phyloP scores from a whole-genome alignment of 1,284 basidiomycete species.

The Trichosporon inkin region DNA sequence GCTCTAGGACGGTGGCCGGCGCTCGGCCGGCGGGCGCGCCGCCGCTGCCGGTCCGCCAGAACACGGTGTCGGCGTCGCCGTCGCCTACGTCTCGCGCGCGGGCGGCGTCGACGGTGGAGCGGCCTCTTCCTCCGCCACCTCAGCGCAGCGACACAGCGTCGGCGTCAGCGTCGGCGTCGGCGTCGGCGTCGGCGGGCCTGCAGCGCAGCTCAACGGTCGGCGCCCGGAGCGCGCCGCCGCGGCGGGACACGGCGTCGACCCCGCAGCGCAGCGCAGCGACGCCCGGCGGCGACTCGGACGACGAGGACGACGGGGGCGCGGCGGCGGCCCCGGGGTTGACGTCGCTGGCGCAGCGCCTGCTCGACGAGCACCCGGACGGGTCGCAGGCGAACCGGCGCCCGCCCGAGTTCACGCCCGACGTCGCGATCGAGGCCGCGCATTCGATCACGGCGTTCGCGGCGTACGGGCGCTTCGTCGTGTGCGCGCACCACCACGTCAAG shows the following conservation, averaged over 20 bases:
- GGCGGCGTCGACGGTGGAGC: conserved; percentile 3
- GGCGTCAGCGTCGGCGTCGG: conserved; percentile 8
- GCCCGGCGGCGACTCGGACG: conserved; percentile 35
- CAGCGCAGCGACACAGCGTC: conserved; percentile 19
- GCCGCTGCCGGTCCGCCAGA: conserved; percentile 15
- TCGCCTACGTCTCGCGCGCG: background rate
- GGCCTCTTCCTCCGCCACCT: conserved; percentile 21
- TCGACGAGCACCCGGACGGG: conserved; percentile 72
- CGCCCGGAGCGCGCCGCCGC: conserved; percentile 9
- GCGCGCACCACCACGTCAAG: conserved; percentile 62
- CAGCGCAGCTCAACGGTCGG: conserved; percentile 2
- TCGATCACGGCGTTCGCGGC: conserved; percentile 57
- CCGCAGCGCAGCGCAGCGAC: background rate
- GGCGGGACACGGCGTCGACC: conserved; percentile 1
- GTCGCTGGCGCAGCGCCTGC: conserved; percentile 32
- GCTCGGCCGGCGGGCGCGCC: conserved; percentile 17
- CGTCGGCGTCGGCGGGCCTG: conserved; percentile 4
- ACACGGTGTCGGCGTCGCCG: background rate
- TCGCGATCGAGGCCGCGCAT: conserved; percentile 38
- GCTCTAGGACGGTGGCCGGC: conserved; percentile 19
- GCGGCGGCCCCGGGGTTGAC: conserved; percentile 18
- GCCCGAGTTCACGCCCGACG: conserved; percentile 54
- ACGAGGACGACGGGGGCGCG: conserved; percentile 29
- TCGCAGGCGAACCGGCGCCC: conserved; percentile 75
- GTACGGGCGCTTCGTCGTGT: conserved; percentile 62